A percentile compares a stretch with the other conserved stretches of the same genome.
Conservation (phyloP, 2,329 filamentous ascomycete species). For the Xylaria sp. region DNA sequence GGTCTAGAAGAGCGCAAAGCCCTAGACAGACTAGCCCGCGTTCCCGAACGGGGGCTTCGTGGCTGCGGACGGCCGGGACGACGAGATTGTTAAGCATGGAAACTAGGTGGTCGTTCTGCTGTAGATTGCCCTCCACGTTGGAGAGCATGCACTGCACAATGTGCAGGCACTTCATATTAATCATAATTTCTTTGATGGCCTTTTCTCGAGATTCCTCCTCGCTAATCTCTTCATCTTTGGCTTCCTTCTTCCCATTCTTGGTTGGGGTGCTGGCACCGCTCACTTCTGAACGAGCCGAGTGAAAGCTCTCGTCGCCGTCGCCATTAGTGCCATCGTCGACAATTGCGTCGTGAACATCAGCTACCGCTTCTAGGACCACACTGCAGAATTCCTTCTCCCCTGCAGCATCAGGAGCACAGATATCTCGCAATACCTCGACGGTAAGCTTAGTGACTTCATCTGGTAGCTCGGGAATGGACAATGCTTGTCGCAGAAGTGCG, state of each 20-base stretch:
- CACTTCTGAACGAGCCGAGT: slow-evolving; percentile 88
- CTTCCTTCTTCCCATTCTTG: slow-evolving; percentile 54
- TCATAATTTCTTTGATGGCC: slow-evolving; percentile 88
- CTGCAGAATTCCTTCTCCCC: slow-evolving; percentile 86
- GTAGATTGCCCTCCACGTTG: slow-evolving; percentile 87
- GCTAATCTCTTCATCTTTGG: slow-evolving; percentile 56
- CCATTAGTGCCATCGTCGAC: slow-evolving; percentile 70
- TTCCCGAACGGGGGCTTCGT: slow-evolving; percentile 92
- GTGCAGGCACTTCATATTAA: slow-evolving; percentile 98
- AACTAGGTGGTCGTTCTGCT: slow-evolving; percentile 90
- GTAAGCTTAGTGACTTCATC: slow-evolving; percentile 92
- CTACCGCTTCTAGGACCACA: slow-evolving; percentile 89
- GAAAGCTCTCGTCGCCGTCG: slow-evolving; percentile 82
- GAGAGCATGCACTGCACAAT: slow-evolving; percentile 98
- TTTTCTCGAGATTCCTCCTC: slow-evolving; percentile 77
- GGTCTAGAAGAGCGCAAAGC: slow-evolving; percentile 89
- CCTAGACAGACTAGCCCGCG: slow-evolving; percentile 89
- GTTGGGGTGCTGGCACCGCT: slow-evolving; percentile 71
- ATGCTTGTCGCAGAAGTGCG: slow-evolving; percentile 82
- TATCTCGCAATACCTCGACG: slow-evolving; percentile 81
- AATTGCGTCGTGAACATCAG: slow-evolving; percentile 96
- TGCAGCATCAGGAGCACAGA: slow-evolving; percentile 78
- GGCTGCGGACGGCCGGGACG: slow-evolving; percentile 91
- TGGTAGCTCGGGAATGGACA: slow-evolving; percentile 87
- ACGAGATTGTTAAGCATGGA: slow-evolving; percentile 98